Conservation (phyloP, 2,329 filamentous ascomycete genomes). For the Monilinia fructigena region DNA sequence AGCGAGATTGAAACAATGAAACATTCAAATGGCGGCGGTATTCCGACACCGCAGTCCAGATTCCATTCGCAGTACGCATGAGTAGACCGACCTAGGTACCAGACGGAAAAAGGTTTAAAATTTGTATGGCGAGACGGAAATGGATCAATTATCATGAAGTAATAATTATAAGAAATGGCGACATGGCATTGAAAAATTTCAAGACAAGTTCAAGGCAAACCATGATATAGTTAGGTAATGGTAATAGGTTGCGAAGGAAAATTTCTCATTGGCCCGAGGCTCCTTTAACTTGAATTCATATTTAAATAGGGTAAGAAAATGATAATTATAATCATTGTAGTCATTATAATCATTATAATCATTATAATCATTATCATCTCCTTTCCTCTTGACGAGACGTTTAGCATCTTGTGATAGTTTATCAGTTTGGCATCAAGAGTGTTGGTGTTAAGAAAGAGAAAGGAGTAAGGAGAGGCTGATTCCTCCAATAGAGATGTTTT, state of each 20-base stretch:
- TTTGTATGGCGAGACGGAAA: neutral
- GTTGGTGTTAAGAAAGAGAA: no score
- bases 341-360: no score
- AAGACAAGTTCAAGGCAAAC: constrained; percentile 13
- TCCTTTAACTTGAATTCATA: neutral
- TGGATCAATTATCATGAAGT: constrained; percentile 16
- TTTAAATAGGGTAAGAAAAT: constrained; percentile 15
- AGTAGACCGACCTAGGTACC: no score
- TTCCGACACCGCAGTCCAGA: constrained; percentile 7
- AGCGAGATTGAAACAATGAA: neutral
- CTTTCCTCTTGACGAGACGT: neutral
- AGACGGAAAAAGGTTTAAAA: no score
- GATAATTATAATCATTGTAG: neutral
- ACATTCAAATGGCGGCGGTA: constrained; percentile 20
- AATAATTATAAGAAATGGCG: constrained; percentile 19
- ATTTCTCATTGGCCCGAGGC: constrained; percentile 12
- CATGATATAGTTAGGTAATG: constrained; percentile 18
- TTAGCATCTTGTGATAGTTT: neutral
- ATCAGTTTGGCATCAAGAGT: neutral
- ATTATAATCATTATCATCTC: neutral
- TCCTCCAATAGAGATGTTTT: neutral
- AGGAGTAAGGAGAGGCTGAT: neutral
- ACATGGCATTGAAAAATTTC: constrained; percentile 15
- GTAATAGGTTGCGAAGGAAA: constrained; percentile 11
- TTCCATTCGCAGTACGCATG: neutral